Base-by-base conservation (phyloP, 805 yeast species). In the Ogataea methanolica region DNA sequence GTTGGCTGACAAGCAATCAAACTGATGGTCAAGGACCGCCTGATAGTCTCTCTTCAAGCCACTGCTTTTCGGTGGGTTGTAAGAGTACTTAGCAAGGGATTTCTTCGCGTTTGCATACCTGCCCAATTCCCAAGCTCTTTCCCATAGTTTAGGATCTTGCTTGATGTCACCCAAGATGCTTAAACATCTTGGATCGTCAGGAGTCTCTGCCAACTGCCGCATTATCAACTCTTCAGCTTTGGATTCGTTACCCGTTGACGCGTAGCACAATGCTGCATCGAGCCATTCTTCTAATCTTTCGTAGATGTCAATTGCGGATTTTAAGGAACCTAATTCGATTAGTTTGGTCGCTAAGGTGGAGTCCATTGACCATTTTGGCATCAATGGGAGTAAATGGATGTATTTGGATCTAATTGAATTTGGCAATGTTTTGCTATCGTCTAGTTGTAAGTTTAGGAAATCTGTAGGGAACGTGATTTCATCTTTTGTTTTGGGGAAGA, bases 241-340 rank as follows among this genome's bases (percentile, higher is more conserved):
- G 2, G 64, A 66, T 53, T 80, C 88, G 49, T 85, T 80, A 21
- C 91, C 97, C 14, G 82, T 82, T 1, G 96, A 85, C 3, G 96
- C 96, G 57, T 86, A 81, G 71, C 98, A 94, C 46, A 92, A 70
- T 0, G 98, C 98, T 23, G 86, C 86, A 58, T 92, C 97, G 36
- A 85, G 79, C 59, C 81, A 76, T 74, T 89, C 69, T 35, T 81
- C 76, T 45, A 94, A 70, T 51, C 97, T 73, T 59, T 85, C 88
- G 64, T 89, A 94, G 22, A 94, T 87, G 47, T 88, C 96, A 43
- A 90, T 74, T 1, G 99, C 98, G 9, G 96, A 85, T 55, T 82
- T 84, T 44, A 90, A 69, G 17, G 88, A 81, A 39, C 98, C 97
- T 39, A 94, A 64, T 2, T 91, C 82, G 80, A 91, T 79, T 61